These are phyloP conservation scores for Silene uniflora DNA, from an alignment of 148 eudicot species.

Conservation along the genomic window DNA sequence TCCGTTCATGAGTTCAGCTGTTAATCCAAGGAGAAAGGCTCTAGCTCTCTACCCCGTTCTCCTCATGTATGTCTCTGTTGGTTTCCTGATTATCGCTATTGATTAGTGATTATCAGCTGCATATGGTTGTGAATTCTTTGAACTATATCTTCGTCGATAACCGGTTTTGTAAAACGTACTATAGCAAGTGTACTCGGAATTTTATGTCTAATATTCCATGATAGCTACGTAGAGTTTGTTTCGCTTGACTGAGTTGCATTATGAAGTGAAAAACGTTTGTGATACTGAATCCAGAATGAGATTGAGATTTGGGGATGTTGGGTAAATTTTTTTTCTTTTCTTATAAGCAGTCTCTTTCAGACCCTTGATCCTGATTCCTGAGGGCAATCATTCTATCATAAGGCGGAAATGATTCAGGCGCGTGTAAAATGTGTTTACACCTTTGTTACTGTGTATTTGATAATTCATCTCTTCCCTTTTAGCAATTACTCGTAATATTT, in stretches of 20 bases:
- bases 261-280: conserved; percentile 1
- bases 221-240: conserved; percentile 10
- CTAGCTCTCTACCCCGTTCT: conserved; percentile 94
- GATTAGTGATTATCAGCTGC: conserved; percentile 37
- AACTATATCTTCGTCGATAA: conserved; percentile 18
- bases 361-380: not conserved
- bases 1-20: conserved; percentile 97
- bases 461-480: too few species aligned
- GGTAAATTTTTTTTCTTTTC: not conserved
- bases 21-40: conserved; percentile 91
- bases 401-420: too few species aligned
- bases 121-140: conserved; percentile 25
- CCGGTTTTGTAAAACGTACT: conserved; percentile 31
- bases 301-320: conserved; percentile 1
- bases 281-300: conserved; percentile 1
- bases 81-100: conserved; percentile 94
- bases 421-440: too few species aligned
- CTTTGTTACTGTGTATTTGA: too few species aligned
- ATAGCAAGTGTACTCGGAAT: conserved; percentile 20
- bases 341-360: not conserved
- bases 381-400: too few species aligned
- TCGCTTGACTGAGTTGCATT: not conserved
- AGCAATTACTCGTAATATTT: too few species aligned
- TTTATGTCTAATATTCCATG: conserved; percentile 21
- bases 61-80: conserved; percentile 97